These are phyloP conservation scores for Lodderomyces theae DNA, from an alignment of 1,139 yeast genomes.

Conservation along the genomic window DNA sequence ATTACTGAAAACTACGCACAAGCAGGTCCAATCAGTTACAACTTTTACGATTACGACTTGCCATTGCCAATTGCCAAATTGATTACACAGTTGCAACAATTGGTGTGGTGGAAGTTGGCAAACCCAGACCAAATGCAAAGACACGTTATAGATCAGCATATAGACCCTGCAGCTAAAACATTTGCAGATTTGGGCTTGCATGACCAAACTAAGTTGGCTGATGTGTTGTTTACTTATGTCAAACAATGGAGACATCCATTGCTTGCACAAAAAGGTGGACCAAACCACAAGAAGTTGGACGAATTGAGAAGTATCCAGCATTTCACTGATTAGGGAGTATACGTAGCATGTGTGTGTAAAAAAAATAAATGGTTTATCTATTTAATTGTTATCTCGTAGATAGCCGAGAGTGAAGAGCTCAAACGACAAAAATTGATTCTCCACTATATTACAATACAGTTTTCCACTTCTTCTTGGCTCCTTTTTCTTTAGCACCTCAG, in stretches of 20 bases:
- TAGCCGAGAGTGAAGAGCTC: too few relatives aligned
- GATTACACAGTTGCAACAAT: conserved; percentile 47
- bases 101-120: conserved; percentile 66
- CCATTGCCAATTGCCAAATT: conserved; percentile 44
- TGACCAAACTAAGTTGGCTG: conserved; percentile 64
- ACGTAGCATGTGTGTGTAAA: too few relatives aligned
- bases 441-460: too few relatives aligned
- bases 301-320: conserved; percentile 48
- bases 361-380: not conserved
- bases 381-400: not conserved
- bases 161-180: conserved; percentile 61
- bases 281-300: conserved; percentile 40
- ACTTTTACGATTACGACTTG: conserved; percentile 30
- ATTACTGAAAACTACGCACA: conserved; percentile 59
- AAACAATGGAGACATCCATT: conserved; percentile 54
- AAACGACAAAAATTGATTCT: too few relatives aligned
- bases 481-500: not conserved
- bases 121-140: conserved; percentile 79
- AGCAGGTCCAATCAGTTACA: conserved; percentile 48
- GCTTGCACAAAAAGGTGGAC: conserved; percentile 48
- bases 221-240: conserved; percentile 64
- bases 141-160: conserved; percentile 64
- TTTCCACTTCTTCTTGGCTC: too few relatives aligned
- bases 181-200: conserved; percentile 70
- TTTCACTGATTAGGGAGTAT: conserved; percentile 28